Conservation (phyloP, 768 basidiomycete species). For the Lactarius vividus region DNA sequence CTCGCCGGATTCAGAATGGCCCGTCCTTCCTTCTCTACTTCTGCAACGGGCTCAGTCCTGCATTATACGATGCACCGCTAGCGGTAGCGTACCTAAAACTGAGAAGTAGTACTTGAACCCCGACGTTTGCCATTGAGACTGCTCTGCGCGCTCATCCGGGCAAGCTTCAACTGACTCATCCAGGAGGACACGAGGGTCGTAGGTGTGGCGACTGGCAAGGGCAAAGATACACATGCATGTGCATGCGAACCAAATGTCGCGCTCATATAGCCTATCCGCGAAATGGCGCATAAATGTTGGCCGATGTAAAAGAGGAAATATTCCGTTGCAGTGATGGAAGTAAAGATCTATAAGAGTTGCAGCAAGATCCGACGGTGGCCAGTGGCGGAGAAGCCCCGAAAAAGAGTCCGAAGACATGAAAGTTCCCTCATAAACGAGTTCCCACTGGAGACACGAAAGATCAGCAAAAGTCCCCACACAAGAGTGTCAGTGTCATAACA, state of each 20-base stretch:
- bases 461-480: background rate
- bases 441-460: conserved; percentile 47
- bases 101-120: conserved; percentile 61
- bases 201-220: conserved; percentile 32
- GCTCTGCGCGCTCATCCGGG: conserved; percentile 31
- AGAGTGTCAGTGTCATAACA: background rate
- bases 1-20: conserved; percentile 55
- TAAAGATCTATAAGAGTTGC: conserved; percentile 60
- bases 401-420: conserved; percentile 34
- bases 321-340: conserved; percentile 58
- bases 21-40: conserved; percentile 48
- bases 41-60: conserved; percentile 35
- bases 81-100: conserved; percentile 44
- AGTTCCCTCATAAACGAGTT: conserved; percentile 51
- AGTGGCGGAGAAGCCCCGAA: conserved; percentile 40
- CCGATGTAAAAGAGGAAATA: conserved; percentile 67
- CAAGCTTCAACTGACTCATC: conserved; percentile 33
- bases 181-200: conserved; percentile 32
- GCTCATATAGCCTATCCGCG: conserved; percentile 51
- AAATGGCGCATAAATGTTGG: conserved; percentile 67
- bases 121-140: conserved; percentile 48
- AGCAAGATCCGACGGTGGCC: conserved; percentile 65
- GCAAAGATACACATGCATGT: conserved; percentile 34
- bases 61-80: conserved; percentile 10
- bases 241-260: conserved; percentile 36